Evolutionary conservation across 2,329 filamentous ascomycete species (phyloP), one percentile per base, ranked within the genome.

Genomic region (Parastagonospora avenae): DNA sequence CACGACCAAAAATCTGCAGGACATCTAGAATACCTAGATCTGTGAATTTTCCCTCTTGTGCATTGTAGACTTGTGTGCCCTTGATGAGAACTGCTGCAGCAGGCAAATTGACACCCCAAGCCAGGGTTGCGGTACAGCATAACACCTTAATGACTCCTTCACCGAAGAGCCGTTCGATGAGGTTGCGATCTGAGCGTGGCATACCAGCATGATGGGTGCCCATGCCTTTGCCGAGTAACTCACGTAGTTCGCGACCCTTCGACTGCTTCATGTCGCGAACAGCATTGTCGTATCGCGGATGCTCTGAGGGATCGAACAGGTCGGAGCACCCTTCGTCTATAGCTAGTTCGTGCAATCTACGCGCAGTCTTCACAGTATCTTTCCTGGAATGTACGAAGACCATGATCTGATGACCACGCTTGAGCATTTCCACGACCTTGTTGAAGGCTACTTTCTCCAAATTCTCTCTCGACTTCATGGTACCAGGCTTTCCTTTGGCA

Each of bases 101-200:
- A 1, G 94, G 94, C 74, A 99, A 84, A 74, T 99, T 99, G 70
- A 99, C 93, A 86, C 94, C 94, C 94, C 94, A 99, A 0, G 94
- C 94, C 24, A 99, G 82, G 1, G 94, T 99, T 9, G 94, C 94
- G 2, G 94, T 99, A 85, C 95, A 99, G 80, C 93, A 97, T 16
- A 99, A 87, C 1, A 99, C 92, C 73, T 94, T 96, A 63, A 97
- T 84, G n/a, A 97, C 88, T 24, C 94, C 95, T 60, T 95, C 89
- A 3, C 82, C 85, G 63, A 99, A 99, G 12, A 97, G 82, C 14
- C 91, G 86, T 73, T 99, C 95, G 80, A 97, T 91, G n/a, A 97
- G 77, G 62, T 99, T 99, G 56, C 94, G 84, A 73, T 99, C 95
- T 2, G 92, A 89, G 58, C 95, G 86, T 50, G 92, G 87, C 91